phyloP scores from a whole-genome alignment of 495 filamentous ascomycete species.

The Lepraria neglecta region DNA sequence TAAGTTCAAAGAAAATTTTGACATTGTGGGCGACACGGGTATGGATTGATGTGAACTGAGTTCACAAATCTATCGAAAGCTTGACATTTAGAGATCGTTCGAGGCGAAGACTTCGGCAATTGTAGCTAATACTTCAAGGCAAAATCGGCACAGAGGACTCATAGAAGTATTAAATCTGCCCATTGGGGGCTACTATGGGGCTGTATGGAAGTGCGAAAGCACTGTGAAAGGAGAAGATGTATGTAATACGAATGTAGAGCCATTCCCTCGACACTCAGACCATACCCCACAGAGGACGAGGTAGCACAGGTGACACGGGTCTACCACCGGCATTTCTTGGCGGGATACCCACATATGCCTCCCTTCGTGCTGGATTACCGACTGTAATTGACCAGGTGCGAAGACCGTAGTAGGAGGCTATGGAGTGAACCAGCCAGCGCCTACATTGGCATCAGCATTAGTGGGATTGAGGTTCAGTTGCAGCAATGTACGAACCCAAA shows the following conservation, averaged over 20 bases:
- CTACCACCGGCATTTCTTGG: conserved; percentile 21
- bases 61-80: no score
- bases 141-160: not conserved
- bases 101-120: no score
- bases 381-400: conserved; percentile 75
- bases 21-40: no score
- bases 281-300: conserved; percentile 55
- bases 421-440: conserved; percentile 88
- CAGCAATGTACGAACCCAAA: conserved; percentile 65
- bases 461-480: conserved; percentile 1
- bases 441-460: conserved; percentile 37
- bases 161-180: not conserved
- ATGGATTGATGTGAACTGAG: no score
- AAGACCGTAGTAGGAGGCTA: conserved; percentile 89
- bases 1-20: no score
- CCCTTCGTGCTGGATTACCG: conserved; percentile 66
- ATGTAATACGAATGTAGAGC: not conserved
- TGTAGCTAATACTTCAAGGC: not conserved
- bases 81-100: no score
- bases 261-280: conserved; percentile 36
- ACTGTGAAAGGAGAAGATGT: not conserved
- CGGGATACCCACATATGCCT: conserved; percentile 79
- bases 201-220: not conserved
- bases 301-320: conserved; percentile 37
- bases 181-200: not conserved